Evolutionary conservation across 306 rosid species (phyloP).

Genomic region (Quercus berberidifolia): DNA sequence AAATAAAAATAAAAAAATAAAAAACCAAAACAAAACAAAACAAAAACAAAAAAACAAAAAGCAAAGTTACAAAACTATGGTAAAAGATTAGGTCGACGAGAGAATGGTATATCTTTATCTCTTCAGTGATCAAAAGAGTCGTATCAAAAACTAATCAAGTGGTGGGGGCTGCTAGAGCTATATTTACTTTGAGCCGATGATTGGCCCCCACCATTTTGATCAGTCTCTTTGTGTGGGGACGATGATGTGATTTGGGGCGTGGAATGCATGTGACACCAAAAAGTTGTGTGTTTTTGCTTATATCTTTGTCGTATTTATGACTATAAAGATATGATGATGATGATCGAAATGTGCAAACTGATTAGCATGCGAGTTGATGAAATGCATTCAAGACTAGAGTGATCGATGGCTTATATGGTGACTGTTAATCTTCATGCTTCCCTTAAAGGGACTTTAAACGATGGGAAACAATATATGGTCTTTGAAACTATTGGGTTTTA

Average conservation of each 20-base stretch:
- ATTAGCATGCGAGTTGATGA: conserved; percentile 17
- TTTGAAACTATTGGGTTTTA: neutral
- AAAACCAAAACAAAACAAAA: too few species aligned
- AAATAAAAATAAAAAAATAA: too few species aligned
- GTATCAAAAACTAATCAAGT: conserved; percentile 8
- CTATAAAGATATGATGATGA: neutral
- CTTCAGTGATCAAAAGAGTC: neutral
- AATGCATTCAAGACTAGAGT: neutral
- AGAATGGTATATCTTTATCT: too few species aligned
- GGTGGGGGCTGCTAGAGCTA: neutral
- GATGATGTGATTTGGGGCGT: conserved; percentile 45
- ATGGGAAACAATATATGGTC: neutral
- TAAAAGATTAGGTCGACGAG: too few species aligned
- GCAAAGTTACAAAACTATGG: too few species aligned
- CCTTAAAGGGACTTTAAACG: conserved; percentile 19
- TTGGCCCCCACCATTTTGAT: conserved; percentile 29
- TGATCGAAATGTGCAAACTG: conserved; percentile 1
- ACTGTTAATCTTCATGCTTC: conserved; percentile 43
- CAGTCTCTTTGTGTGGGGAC: conserved; percentile 31
- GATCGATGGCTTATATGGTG: conserved; percentile 15
- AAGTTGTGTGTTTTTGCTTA: neutral
- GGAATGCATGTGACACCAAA: conserved; percentile 6
- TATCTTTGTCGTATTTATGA: conserved; percentile 11
- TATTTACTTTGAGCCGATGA: conserved; percentile 17
- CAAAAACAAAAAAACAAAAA: too few species aligned